A percentile compares a stretch with the other conserved stretches of the same genome.
Evolutionary conservation across 2,329 filamentous ascomycete genomes (phyloP).

Genomic region (Epichloe gansuensis): DNA sequence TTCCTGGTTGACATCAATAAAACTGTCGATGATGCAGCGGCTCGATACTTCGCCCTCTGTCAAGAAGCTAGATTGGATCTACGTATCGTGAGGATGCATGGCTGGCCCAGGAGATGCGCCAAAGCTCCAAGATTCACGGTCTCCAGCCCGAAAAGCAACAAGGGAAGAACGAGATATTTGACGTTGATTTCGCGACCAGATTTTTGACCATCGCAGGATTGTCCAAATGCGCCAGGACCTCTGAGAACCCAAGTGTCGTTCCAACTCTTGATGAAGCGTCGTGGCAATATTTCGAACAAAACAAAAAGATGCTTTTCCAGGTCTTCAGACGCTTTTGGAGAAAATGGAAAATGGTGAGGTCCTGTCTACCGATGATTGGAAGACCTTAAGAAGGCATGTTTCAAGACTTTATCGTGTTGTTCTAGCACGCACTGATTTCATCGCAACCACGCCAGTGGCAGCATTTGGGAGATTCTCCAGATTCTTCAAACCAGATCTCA

Average conservation of each 20-base stretch:
- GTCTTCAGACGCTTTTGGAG: conserved; percentile 25
- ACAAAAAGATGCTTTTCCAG: conserved; percentile 20
- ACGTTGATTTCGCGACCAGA: conserved; percentile 22
- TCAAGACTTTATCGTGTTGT: conserved; percentile 26
- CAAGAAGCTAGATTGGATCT: conserved; percentile 21
- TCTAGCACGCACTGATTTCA: conserved; percentile 27
- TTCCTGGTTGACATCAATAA: conserved; percentile 37
- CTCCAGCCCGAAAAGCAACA: neutral
- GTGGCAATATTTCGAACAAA: conserved; percentile 26
- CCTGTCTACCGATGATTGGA: conserved; percentile 16
- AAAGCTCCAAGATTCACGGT: conserved; percentile 19
- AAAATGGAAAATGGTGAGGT: conserved; percentile 17
- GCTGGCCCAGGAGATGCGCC: conserved; percentile 27
- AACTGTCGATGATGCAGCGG: conserved; percentile 32
- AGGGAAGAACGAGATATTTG: neutral
- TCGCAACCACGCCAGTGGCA: conserved; percentile 35
- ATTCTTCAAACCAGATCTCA: conserved; percentile 66
- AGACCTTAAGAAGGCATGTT: conserved; percentile 19
- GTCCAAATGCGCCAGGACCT: conserved; percentile 6
- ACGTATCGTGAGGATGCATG: conserved; percentile 27
- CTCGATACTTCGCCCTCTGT: conserved; percentile 27
- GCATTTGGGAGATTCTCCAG: conserved; percentile 24
- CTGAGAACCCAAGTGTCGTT: conserved; percentile 14
- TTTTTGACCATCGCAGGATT: conserved; percentile 21
- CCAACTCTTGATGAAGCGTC: conserved; percentile 31